A percentile compares a stretch with the other conserved stretches of the same genome.
phyloP scores from a whole-genome alignment of 164 flowering plant species.

The Amborella trichopoda region DNA sequence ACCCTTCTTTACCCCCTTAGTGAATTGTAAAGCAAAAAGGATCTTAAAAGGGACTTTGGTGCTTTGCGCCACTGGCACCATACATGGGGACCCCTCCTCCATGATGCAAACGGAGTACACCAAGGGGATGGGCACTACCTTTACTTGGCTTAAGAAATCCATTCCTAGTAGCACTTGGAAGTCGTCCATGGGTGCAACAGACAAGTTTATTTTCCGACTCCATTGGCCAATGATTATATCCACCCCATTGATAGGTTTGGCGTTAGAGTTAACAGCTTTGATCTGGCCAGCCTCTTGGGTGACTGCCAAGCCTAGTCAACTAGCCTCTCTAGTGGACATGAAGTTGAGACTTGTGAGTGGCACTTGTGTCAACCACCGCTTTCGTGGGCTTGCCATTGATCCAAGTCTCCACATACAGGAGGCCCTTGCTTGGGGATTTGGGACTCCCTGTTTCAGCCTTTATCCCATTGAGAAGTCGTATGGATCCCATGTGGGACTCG shows the following conservation, averaged over 20 bases:
- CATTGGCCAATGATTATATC: neutral
- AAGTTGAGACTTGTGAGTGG: neutral
- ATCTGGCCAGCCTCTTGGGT: neutral
- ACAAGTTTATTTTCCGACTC: neutral
- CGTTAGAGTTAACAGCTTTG: neutral
- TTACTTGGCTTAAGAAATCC: neutral
- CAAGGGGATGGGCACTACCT: neutral
- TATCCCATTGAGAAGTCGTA: neutral
- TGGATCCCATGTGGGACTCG: neutral
- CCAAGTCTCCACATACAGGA: neutral
- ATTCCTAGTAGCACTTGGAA: too few relatives aligned
- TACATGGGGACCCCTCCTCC: neutral
- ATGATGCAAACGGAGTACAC: neutral
- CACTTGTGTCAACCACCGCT: neutral
- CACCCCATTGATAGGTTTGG: neutral
- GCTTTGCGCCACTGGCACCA: neutral
- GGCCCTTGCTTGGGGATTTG: neutral
- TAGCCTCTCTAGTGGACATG: neutral
- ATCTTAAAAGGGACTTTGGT: neutral
- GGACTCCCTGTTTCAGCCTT: neutral
- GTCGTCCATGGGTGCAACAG: neutral
- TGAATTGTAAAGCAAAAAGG: neutral
- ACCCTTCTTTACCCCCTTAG: neutral
- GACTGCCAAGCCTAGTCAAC: neutral
- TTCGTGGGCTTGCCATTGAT: neutral